Conservation (phyloP, 2,329 filamentous ascomycete species). For the Aspergillus piperis region DNA sequence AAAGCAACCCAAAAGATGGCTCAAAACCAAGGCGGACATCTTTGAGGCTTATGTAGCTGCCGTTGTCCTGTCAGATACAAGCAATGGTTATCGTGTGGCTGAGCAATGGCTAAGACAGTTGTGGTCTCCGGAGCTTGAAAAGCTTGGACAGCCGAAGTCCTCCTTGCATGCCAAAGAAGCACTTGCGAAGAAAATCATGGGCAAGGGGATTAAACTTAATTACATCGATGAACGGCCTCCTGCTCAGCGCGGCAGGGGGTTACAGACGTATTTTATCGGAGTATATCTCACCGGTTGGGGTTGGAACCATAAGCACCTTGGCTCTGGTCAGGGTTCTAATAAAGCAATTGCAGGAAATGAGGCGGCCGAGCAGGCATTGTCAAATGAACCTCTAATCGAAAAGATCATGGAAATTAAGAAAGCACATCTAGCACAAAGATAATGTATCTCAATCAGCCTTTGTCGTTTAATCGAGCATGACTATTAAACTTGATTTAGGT, state of each 20-base stretch:
- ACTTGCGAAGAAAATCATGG: slow-evolving; percentile 56
- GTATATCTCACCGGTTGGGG: slow-evolving; percentile 53
- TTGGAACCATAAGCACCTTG: slow-evolving; percentile 46
- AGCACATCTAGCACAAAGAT: slow-evolving; percentile 6
- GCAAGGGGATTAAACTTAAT: slow-evolving; percentile 59
- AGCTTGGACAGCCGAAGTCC: slow-evolving; percentile 27
- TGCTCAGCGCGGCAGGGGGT: slow-evolving; percentile 37
- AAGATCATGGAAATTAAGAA: slow-evolving; percentile 41
- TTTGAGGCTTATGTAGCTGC: slow-evolving; percentile 91
- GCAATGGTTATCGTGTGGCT: slow-evolving; percentile 61
- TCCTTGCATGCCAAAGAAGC: slow-evolving; percentile 55
- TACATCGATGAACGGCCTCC: slow-evolving; percentile 55
- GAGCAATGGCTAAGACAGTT: slow-evolving; percentile 72
- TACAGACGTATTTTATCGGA: slow-evolving; percentile 46
- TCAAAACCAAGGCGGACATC: slow-evolving; percentile 79
- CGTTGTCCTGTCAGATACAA: slow-evolving; percentile 67
- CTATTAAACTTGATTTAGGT: not conserved
- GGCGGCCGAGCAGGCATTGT: slow-evolving; percentile 46
- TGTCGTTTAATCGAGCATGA: not conserved
- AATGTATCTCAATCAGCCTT: not conserved
- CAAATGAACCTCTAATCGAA: slow-evolving; percentile 41
- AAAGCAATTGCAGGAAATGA: slow-evolving; percentile 49
- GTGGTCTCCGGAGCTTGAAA: slow-evolving; percentile 67
- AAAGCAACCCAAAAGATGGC: slow-evolving; percentile 55
- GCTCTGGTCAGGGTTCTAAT: slow-evolving; percentile 47